These are phyloP conservation scores for Elsinoe australis DNA, from an alignment of 2,329 filamentous ascomycete genomes.

Conservation along the genomic window DNA sequence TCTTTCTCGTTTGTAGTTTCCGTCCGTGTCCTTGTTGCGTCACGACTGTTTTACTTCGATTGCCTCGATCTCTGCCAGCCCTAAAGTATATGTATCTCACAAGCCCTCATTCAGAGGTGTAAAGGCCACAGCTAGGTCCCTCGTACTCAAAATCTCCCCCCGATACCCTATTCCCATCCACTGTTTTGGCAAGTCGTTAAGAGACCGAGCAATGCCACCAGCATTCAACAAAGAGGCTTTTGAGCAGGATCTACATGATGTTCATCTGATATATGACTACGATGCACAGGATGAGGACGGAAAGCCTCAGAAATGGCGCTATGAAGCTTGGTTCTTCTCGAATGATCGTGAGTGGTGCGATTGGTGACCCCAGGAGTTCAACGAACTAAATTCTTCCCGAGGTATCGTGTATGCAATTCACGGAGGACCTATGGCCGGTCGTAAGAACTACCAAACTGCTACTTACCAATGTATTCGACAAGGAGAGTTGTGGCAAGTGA, in stretches of 20 bases:
- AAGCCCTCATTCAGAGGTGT: no score
- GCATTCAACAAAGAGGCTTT: constrained; percentile 29
- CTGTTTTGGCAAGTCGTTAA: no score
- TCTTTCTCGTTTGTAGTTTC: constrained; percentile 20
- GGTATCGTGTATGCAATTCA: constrained; percentile 51
- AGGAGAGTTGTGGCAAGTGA: constrained; percentile 53
- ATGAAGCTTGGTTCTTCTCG: constrained; percentile 56
- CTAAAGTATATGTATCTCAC: no score
- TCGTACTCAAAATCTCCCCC: no score
- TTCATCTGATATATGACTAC: constrained; percentile 53
- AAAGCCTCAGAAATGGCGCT: constrained; percentile 52
- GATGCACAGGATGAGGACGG: constrained; percentile 42
- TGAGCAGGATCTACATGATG: constrained; percentile 46
- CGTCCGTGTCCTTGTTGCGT: neutral
- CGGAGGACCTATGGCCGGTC: constrained; percentile 52
- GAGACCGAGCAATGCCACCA: neutral
- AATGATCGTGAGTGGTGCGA: constrained; percentile 25
- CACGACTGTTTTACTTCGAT: neutral
- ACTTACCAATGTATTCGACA: constrained; percentile 52
- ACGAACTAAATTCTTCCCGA: constrained; percentile 28
- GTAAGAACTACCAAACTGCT: constrained; percentile 47
- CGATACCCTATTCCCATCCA: no score
- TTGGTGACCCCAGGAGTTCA: neutral
- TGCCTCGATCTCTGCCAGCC: no score
- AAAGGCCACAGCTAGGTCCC: no score